Base-by-base conservation (phyloP, 208 protist species). In the Strigomonas culicis region DNA sequence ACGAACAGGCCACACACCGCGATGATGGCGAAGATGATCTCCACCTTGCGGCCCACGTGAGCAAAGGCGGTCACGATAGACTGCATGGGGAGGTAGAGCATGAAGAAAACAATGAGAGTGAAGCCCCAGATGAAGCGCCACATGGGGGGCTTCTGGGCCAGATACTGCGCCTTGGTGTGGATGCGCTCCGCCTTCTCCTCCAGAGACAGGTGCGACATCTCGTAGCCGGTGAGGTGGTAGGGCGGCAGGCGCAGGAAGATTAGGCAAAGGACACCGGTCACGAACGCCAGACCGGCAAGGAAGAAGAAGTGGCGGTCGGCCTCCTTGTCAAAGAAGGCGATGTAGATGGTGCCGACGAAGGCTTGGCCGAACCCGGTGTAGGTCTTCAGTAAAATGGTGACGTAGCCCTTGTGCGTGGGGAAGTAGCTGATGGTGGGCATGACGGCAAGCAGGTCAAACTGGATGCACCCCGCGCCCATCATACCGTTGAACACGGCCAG, bases 311-410 rank as follows among this genome's bases (percentile, higher is more conserved):
- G 74, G 25, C 31, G 25, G 24, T 61, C 57, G 8, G 61, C 49
- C 15, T 70, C 44, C 24, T 59, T 43, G 52, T 57, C 39, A 47
- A 83, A 83, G 66, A 78, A 80, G 6, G 61, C 78, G 22, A 78
- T 28, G 50, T 78, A 67, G 57, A 79, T 78, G 22, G 63, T 63
- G 27, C 70, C 78, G 17, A 84, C 25, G 53, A 84, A 69, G n/a
- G 73, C 74, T 28, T 64, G 72, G 27, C 78, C 78, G 25, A 84
- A 72, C 25, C 78, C 78, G 24, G 63, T 76, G 70, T 78, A 80
- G 44, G 74, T 79, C 46, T 84, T 84, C 41, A 77, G 56, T 13
- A 84, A 53, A 15, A 68, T 74, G 19, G 75, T 69, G 22, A 84
- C 78, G 31, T 65, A 30, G 1, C 78, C 78, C 19, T 65, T 44